Base-by-base conservation (phyloP, 2,329 filamentous ascomycete genomes). In the Ascochyta fabae region DNA sequence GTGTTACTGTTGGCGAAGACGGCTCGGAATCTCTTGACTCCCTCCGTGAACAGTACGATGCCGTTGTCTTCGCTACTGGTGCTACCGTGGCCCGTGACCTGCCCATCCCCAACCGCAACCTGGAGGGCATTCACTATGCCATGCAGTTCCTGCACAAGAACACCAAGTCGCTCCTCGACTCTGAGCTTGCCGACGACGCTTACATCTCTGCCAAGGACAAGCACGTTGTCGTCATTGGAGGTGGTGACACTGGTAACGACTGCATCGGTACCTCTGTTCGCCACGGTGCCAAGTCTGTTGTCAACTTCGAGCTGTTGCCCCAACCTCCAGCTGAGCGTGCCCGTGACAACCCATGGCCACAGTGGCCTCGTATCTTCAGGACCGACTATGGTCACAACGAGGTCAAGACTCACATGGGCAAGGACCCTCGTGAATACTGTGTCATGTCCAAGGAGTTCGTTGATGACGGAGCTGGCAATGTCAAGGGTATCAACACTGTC, bases 81-180 rank as follows among this genome's bases (percentile, higher is more conserved):
- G 91, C 94, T 35, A 97, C 94, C 23, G 92, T 97, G 59, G 91
- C 92, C 55, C 91, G 94, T 77, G 93, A 98, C 75, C 84, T 97
- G 50, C 92, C 92, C 60, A 96, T 96, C 71, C 90, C 92, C 73
- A 90, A 90, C 68, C 91, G 94, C 68, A 90, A 92, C 75, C 83
- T 96, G 7, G 87, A 94, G 43, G 94, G 94, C 48, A 90, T 98
- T 54, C 93, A 98, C 80, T 97, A 90, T 70, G 94, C 94, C 65
- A 98, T 97, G 94, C 88, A 96, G 78, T 97, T 97, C 84, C 77
- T 98, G 72, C 92, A 96, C 84, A 90, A 90, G 81, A 98, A 98
- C 83, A 98, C 94, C 75, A 97, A 97, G 83, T 96, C 93, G 26
- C 86, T 98, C 6, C 89, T 97, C 48, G 94, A 98, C 81, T 96